Conservation (phyloP, 805 yeast genomes). For the Kuraishia molischiana region DNA sequence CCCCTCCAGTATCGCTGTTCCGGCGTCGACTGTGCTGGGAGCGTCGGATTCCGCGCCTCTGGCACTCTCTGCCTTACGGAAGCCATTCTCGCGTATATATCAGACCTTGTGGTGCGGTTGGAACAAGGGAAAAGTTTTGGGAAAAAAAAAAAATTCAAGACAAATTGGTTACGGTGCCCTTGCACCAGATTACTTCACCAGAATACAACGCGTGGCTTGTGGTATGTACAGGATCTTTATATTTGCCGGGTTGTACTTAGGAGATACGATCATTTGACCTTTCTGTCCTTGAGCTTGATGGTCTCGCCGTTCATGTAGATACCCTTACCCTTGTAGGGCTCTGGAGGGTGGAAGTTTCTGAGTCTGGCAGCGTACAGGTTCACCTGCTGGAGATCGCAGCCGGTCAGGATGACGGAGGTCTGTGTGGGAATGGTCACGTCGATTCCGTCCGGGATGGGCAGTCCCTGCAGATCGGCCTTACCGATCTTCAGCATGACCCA, state of each 20-base stretch:
- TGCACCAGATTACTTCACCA: no score
- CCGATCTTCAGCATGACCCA: constrained; percentile 79
- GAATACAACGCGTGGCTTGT: no score
- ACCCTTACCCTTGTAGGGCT: constrained; percentile 98
- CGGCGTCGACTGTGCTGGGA: constrained; percentile 80
- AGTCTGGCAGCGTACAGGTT: constrained; percentile 81
- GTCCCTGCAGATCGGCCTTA: constrained; percentile 69
- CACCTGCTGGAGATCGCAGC: constrained; percentile 80
- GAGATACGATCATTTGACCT: constrained; percentile 59
- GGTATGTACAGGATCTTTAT: no score
- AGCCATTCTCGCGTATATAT: no score
- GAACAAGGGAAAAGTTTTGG: no score
- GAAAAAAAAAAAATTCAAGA: no score
- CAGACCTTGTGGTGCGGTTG: no score
- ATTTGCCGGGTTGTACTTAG: no score
- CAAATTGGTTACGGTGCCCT: no score
- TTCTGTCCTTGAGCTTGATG: constrained; percentile 81
- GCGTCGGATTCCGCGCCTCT: constrained; percentile 59
- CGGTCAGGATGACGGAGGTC: constrained; percentile 77
- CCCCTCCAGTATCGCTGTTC: constrained; percentile 94
- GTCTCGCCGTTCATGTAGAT: constrained; percentile 88
- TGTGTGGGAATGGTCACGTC: constrained; percentile 75
- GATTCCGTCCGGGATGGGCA: constrained; percentile 69
- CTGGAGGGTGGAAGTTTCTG: constrained; percentile 88
- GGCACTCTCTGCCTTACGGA: constrained; percentile 56